Evolutionary conservation across 495 filamentous ascomycete species (phyloP).

Genomic region (Annulohypoxylon moriforme): DNA sequence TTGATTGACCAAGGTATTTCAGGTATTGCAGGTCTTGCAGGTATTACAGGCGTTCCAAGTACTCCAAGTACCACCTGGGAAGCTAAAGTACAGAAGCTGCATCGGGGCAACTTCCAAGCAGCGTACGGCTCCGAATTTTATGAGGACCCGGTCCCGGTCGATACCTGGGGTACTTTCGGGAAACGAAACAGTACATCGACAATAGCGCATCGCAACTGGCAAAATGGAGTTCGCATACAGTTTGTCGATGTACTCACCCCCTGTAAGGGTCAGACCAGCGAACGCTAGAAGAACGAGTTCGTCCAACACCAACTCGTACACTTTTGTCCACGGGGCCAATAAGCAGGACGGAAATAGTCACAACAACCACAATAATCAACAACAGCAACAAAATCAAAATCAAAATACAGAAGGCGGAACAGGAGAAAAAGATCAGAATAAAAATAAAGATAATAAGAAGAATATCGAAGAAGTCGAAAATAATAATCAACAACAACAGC

Average conservation of each 20-base stretch:
- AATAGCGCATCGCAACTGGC: conserved; percentile 14
- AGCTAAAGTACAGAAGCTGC: conserved; percentile 24
- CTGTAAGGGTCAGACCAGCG: conserved; percentile 42
- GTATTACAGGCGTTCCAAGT: neutral
- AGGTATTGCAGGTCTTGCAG: neutral
- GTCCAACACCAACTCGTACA: conserved; percentile 35
- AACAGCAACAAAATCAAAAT: neutral
- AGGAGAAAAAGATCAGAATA: neutral
- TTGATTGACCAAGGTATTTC: conserved; percentile 8
- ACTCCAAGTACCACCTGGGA: neutral
- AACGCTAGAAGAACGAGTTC: conserved; percentile 41
- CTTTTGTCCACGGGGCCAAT: conserved; percentile 39
- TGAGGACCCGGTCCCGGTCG: neutral
- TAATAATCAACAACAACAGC: neutral
- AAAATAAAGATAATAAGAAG: conserved; percentile 23
- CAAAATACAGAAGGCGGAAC: neutral
- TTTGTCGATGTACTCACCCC: conserved; percentile 42
- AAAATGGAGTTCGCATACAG: conserved; percentile 48
- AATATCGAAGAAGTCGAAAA: neutral
- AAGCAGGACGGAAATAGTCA: conserved; percentile 17
- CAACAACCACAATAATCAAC: conserved; percentile 11
- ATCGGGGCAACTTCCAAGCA: conserved; percentile 22
- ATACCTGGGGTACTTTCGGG: conserved; percentile 21
- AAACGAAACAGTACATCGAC: conserved; percentile 27
- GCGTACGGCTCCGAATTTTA: neutral